These are phyloP conservation scores for Henckelia pumila DNA, from an alignment of 257 asterid species.

Conservation along the genomic window DNA sequence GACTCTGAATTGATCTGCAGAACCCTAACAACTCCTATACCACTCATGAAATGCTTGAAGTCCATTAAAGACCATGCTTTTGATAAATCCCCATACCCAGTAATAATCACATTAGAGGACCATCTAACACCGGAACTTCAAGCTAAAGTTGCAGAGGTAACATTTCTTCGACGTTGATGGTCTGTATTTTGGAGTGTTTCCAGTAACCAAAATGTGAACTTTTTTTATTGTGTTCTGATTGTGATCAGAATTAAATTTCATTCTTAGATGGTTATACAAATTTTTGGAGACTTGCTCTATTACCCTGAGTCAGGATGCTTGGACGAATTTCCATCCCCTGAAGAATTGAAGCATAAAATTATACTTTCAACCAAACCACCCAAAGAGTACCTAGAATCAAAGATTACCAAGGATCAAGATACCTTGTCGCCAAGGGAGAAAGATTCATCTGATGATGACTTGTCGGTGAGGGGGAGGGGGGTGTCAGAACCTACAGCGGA, in stretches of 20 bases:
- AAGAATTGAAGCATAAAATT: conserved; percentile 46
- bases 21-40: conserved; percentile 73
- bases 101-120: conserved; percentile 74
- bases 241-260: background rate
- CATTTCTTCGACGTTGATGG: background rate
- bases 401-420: background rate
- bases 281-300: conserved; percentile 49
- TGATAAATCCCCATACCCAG: conserved; percentile 69
- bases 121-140: conserved; percentile 76
- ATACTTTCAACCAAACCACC: conserved; percentile 81
- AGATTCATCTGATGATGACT: background rate
- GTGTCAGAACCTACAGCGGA: background rate
- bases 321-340: conserved; percentile 68
- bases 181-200: background rate
- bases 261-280: conserved; percentile 58
- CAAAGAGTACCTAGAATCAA: conserved; percentile 21
- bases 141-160: conserved; percentile 72
- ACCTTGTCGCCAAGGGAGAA: background rate
- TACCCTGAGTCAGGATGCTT: conserved; percentile 41
- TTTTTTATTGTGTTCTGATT: background rate
- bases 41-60: conserved; percentile 56
- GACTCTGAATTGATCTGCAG: conserved; percentile 34
- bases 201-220: background rate
- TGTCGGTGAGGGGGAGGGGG: background rate
- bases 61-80: conserved; percentile 71